These are phyloP conservation scores for Giardia duodenalis DNA, from an alignment of 208 protist species.

Conservation along the genomic window DNA sequence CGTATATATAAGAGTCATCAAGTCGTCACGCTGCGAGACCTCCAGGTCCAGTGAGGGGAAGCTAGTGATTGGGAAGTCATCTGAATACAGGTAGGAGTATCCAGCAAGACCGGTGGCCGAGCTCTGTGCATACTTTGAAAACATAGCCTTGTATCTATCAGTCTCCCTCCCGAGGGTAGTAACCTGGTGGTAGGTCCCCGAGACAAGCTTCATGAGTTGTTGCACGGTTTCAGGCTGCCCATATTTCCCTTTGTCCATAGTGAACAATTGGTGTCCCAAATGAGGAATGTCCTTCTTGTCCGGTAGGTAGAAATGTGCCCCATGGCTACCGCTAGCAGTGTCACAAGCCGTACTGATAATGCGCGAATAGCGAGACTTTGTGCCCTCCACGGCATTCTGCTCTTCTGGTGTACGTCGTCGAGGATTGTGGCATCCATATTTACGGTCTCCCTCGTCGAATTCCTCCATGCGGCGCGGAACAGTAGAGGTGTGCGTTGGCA, in stretches of 20 bases:
- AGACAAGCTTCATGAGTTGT: background rate
- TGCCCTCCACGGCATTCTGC: background rate
- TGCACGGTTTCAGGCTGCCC: background rate
- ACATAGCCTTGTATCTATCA: background rate
- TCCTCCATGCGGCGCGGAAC: background rate
- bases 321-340: too few relatives aligned
- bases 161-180: background rate
- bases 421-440: background rate
- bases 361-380: background rate
- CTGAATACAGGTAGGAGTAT: too few relatives aligned
- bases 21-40: background rate
- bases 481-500: background rate
- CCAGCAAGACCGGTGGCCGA: background rate
- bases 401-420: background rate
- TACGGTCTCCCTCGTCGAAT: slow-evolving; percentile 20
- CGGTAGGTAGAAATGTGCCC: background rate
- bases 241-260: background rate
- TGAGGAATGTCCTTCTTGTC: too few relatives aligned
- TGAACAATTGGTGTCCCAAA: too few relatives aligned
- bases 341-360: background rate
- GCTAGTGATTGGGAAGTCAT: too few relatives aligned
- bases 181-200: background rate
- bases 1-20: slow-evolving; percentile 39
- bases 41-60: background rate
- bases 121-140: background rate